Evolutionary conservation across 1,139 yeast species (phyloP), one percentile per base, ranked within the genome.

Genomic region (Scheffersomyces illinoinensis): DNA sequence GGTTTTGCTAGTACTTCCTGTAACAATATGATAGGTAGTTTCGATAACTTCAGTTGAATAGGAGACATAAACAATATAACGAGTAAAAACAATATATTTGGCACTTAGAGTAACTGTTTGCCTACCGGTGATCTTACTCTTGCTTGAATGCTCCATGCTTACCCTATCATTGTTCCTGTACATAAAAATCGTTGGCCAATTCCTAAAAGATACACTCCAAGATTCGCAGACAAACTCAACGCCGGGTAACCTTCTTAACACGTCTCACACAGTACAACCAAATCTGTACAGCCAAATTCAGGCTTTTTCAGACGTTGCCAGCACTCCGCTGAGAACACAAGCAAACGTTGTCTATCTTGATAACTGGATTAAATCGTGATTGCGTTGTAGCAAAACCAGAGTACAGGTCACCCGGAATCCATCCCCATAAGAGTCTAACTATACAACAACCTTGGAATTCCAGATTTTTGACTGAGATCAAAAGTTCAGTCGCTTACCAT

Each of bases 251-350:
- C 55, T 57, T 51, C 56, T 59, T 56, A 57, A 59, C 61, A 59
- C 61, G 61, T 59, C 61, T 57, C 59, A 43, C 52, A 51, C 57
- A 53, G 43, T 33, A 33, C 43, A 33, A 33, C 43, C 43, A 33
- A 33, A 33, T 33, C 43, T 33, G 33, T 24, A 24, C 33, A 24
- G 10, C 33, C 33, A 24, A 24, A 8, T 21, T 24, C 33, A 4
- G 43, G 17, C 43, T 12, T 33, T 33, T 33, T 33, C 33, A 33
- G 43, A 33, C 17, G 43, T 33, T 33, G 43, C 12, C 43, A 33
- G 43, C 43, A 33, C 43, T 33, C 17, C 43, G 14, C 17, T 33
- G 12, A 4, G 33, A 24, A 33, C 43, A 10, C 10, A 33, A 33
- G 17, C 43, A 33, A 10, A 5, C 43, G 14, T 14, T 33, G 43